phyloP scores from a whole-genome alignment of 2,329 filamentous ascomycete species.

The Neurospora sp. region DNA sequence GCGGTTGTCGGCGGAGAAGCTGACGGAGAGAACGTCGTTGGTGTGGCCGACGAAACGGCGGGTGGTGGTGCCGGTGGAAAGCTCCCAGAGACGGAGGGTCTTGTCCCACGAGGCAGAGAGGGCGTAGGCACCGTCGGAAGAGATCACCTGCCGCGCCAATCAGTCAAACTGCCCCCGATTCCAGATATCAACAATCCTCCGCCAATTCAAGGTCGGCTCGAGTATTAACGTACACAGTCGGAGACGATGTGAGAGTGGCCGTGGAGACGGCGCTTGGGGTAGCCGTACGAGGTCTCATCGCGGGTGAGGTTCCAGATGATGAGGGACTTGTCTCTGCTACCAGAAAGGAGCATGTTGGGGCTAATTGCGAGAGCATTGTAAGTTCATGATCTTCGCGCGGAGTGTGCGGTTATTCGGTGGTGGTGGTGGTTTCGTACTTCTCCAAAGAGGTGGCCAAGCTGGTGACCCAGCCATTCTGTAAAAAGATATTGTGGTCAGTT shows the following conservation, averaged over 20 bases:
- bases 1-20: slow-evolving; percentile 99
- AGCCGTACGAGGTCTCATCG: slow-evolving; percentile 95
- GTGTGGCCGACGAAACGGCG: slow-evolving; percentile 98
- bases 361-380: slow-evolving; percentile 28
- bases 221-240: slow-evolving; percentile 79
- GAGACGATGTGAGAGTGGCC: slow-evolving; percentile 99
- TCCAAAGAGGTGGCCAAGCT: slow-evolving; percentile 96
- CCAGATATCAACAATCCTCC: slow-evolving; percentile 3
- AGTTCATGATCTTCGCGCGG: slow-evolving; percentile 7
- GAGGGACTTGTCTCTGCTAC: slow-evolving; percentile 93
- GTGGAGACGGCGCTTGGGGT: slow-evolving; percentile 97
- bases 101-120: slow-evolving; percentile 99
- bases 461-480: slow-evolving; percentile 92
- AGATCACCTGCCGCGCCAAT: slow-evolving; percentile 69
- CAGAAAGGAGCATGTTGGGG: slow-evolving; percentile 99
- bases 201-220: background rate
- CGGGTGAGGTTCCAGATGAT: slow-evolving; percentile 99
- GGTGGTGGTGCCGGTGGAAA: slow-evolving; percentile 92
- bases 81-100: slow-evolving; percentile 99
- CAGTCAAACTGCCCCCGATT: slow-evolving; percentile 23
- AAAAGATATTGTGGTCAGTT: slow-evolving; percentile 19
- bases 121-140: slow-evolving; percentile 97
- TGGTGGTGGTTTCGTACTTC: slow-evolving; percentile 58
- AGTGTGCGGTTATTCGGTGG: slow-evolving; percentile 6
- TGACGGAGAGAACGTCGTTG: slow-evolving; percentile 99